A percentile compares a stretch with the other conserved stretches of the same genome.
Evolutionary conservation across 805 yeast species (phyloP).

Genomic region (Candida sakaeoensis): DNA sequence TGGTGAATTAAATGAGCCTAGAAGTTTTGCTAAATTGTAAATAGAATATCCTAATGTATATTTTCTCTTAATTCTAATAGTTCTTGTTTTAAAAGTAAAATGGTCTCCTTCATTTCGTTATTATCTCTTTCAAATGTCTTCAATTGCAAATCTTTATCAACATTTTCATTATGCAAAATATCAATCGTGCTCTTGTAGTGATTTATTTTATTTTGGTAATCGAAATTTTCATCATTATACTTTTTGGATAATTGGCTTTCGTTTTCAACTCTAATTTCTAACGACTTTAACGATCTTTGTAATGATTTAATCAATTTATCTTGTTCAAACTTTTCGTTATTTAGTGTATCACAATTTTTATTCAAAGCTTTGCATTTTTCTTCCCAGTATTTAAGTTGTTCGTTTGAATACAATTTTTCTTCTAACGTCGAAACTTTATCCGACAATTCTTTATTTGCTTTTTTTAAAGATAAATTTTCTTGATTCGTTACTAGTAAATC

Average conservation of each 20-base stretch:
- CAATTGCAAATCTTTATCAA: conserved; percentile 41
- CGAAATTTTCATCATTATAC: conserved; percentile 57
- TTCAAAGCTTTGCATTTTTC: conserved; percentile 52
- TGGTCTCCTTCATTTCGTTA: conserved; percentile 50
- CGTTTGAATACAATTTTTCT: conserved; percentile 44
- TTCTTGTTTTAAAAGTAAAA: conserved; percentile 53
- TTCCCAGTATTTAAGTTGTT: conserved; percentile 61
- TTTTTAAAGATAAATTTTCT: conserved; percentile 63
- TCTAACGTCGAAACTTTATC: conserved; percentile 45
- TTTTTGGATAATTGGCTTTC: conserved; percentile 48
- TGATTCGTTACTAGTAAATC: conserved; percentile 56
- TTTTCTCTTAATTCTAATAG: conserved; percentile 48
- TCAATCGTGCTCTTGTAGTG: conserved; percentile 37
- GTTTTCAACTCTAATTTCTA: conserved; percentile 48
- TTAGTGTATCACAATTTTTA: conserved; percentile 43
- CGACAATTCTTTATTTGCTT: conserved; percentile 49
- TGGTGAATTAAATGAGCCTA: conserved; percentile 18
- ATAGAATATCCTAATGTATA: conserved; percentile 3
- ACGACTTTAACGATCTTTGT: conserved; percentile 52
- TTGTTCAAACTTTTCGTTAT: conserved; percentile 48
- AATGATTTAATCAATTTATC: conserved; percentile 47
- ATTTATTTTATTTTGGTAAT: conserved; percentile 48
- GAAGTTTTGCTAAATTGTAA: conserved; percentile 13
- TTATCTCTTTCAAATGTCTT: conserved; percentile 55
- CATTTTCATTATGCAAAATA: conserved; percentile 34